Evolutionary conservation across 306 rosid species (phyloP).

Genomic region (Trifolium fragiferum): DNA sequence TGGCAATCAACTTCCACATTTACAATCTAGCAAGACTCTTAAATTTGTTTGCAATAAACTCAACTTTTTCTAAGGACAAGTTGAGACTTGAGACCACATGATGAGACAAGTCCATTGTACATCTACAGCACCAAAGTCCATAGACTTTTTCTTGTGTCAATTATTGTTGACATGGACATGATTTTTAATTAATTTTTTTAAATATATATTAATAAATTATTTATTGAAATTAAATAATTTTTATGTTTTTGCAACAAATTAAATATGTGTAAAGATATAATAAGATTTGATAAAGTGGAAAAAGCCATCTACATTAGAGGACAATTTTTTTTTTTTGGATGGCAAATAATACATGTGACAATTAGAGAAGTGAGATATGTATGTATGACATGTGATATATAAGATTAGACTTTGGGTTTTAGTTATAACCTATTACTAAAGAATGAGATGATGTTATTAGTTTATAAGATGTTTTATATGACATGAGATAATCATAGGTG

Average conservation of each 20-base stretch:
- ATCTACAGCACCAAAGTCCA: slow-evolving; percentile 8
- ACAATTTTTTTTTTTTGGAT: too few relatives aligned
- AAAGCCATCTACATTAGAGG: neutral
- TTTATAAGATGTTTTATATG: slow-evolving; percentile 1
- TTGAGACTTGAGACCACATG: neutral
- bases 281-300: neutral
- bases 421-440: neutral
- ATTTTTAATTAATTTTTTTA: too few relatives aligned
- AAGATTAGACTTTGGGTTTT: slow-evolving; percentile 18
- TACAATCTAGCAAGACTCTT: neutral
- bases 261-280: too few relatives aligned
- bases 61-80: neutral
- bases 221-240: neutral
- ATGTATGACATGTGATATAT: neutral
- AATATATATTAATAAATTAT: neutral
- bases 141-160: neutral
- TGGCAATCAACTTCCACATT: neutral
- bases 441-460: neutral
- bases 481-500: slow-evolving; percentile 16
- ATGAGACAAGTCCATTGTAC: neutral
- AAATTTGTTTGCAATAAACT: neutral
- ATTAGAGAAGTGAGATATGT: slow-evolving; percentile 18
- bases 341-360: too few relatives aligned
- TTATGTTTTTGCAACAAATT: neutral
- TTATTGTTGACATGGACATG: neutral